Conservation (phyloP, 768 basidiomycete species). For the Auricularia sp. region DNA sequence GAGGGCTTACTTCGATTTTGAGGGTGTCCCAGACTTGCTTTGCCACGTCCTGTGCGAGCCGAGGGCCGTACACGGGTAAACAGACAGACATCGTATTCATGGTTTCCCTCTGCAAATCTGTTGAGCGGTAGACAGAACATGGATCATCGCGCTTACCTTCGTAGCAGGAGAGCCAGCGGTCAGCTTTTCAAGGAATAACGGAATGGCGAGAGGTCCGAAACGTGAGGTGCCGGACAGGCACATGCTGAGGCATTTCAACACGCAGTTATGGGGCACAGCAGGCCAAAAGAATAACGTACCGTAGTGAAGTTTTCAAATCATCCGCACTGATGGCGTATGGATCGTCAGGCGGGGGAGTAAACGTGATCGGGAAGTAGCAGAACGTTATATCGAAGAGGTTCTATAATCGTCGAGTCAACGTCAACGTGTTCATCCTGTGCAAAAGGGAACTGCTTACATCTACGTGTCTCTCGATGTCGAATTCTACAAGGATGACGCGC, state of each 20-base stretch:
- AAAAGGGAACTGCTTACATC: conserved; percentile 47
- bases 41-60: conserved; percentile 49
- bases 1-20: conserved; percentile 65
- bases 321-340: conserved; percentile 87
- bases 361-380: conserved; percentile 98
- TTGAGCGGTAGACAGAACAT: neutral
- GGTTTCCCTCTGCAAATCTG: conserved; percentile 61
- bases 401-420: conserved; percentile 29
- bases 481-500: conserved; percentile 78
- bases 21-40: conserved; percentile 82
- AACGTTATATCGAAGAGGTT: conserved; percentile 89
- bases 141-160: conserved; percentile 46
- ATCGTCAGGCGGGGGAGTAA: conserved; percentile 87
- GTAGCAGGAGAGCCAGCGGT: conserved; percentile 67
- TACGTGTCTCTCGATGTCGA: conserved; percentile 61
- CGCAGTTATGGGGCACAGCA: neutral
- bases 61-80: conserved; percentile 75
- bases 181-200: conserved; percentile 87
- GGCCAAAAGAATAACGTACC: conserved; percentile 29
- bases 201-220: conserved; percentile 78
- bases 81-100: conserved; percentile 67
- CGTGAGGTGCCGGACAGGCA: conserved; percentile 72
- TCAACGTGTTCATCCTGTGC: neutral
- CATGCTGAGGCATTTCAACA: conserved; percentile 26
- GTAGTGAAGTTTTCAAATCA: conserved; percentile 65